phyloP scores from a whole-genome alignment of 164 flowering plant species.

The Vitis cinerea region DNA sequence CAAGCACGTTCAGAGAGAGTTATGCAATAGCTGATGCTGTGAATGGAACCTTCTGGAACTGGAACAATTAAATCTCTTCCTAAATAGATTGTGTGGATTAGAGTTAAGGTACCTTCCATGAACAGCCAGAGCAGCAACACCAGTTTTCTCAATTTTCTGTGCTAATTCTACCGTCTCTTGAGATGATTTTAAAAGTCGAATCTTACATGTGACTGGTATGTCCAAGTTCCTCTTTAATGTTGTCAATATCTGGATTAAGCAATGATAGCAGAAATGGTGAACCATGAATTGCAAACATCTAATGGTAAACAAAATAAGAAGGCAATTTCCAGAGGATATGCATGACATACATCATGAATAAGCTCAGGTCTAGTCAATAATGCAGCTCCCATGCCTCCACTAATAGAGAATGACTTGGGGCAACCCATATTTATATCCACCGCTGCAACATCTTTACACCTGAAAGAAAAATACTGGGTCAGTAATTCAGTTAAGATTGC shows the following conservation, averaged over 20 bases:
- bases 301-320: background rate
- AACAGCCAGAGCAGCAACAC: constrained; percentile 88
- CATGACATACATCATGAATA: constrained; percentile 77
- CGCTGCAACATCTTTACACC: constrained; percentile 92
- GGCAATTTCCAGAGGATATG: background rate
- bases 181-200: constrained; percentile 73
- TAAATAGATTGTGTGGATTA: background rate
- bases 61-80: background rate
- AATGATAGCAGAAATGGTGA: background rate
- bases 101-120: constrained; percentile 77
- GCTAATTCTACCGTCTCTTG: constrained; percentile 83
- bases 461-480: constrained; percentile 23
- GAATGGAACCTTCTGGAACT: background rate
- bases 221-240: constrained; percentile 79
- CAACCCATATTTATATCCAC: constrained; percentile 97
- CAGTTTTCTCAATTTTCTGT: constrained; percentile 81
- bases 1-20: no score
- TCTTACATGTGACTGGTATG: constrained; percentile 85
- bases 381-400: constrained; percentile 99
- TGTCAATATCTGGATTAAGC: constrained; percentile 69
- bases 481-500: background rate
- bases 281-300: background rate
- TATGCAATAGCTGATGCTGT: no score
- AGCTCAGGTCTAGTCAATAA: constrained; percentile 80
- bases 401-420: constrained; percentile 86